phyloP scores from a whole-genome alignment of 2,329 filamentous ascomycete species.

The Penicillium digitatum region DNA sequence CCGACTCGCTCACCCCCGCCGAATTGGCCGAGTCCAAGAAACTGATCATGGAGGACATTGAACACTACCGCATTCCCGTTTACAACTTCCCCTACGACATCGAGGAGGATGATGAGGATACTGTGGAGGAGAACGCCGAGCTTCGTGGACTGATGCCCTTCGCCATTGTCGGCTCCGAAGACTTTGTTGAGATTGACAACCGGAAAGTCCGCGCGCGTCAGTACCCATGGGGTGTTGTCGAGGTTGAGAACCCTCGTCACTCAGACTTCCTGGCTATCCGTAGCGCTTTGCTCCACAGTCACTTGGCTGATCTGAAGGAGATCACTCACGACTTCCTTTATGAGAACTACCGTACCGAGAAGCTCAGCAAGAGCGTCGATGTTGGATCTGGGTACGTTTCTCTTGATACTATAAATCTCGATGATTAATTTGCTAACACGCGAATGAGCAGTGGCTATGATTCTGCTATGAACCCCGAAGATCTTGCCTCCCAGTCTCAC shows the following conservation, averaged over 20 bases:
- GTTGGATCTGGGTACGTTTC: slow-evolving; percentile 76
- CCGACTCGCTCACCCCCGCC: slow-evolving; percentile 91
- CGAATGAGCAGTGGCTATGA: slow-evolving; percentile 53
- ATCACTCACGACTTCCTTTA: slow-evolving; percentile 99
- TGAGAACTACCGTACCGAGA: slow-evolving; percentile 99
- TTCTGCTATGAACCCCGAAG: slow-evolving; percentile 95
- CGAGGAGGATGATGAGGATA: slow-evolving; percentile 98
- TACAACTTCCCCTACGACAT: slow-evolving; percentile 99
- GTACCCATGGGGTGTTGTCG: slow-evolving; percentile 98
- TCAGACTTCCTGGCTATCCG: slow-evolving; percentile 97
- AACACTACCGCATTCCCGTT: slow-evolving; percentile 98
- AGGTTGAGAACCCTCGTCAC: slow-evolving; percentile 98
- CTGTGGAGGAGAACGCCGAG: slow-evolving; percentile 98
- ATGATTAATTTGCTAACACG: slow-evolving; percentile 21
- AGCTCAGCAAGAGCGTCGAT: slow-evolving; percentile 98
- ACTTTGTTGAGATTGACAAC: slow-evolving; percentile 88
- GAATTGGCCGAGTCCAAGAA: slow-evolving; percentile 99
- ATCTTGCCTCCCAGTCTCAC: slow-evolving; percentile 92
- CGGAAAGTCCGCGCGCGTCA: slow-evolving; percentile 90
- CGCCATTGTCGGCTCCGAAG: slow-evolving; percentile 96
- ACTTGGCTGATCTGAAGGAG: slow-evolving; percentile 97
- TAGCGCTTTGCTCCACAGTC: slow-evolving; percentile 93
- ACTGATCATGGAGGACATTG: slow-evolving; percentile 99
- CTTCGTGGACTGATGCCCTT: slow-evolving; percentile 97
- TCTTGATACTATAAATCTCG: background rate